Conservation (phyloP, 495 filamentous ascomycete genomes). For the Sabuloglossum arenarium region DNA sequence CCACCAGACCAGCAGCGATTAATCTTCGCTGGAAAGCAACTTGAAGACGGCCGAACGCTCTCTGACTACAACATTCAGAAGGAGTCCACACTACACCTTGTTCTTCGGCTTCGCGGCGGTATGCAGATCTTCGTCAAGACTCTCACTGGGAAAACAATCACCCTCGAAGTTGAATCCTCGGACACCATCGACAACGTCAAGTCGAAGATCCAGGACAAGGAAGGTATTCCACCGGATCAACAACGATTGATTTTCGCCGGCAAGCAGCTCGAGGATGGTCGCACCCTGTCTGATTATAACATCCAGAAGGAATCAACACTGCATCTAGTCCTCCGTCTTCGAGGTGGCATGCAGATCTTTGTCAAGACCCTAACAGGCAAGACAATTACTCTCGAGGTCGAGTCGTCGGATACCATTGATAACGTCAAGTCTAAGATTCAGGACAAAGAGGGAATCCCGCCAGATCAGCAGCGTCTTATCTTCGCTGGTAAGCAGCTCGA, state of each 20-base stretch:
- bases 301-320: conserved; percentile 56
- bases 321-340: conserved; percentile 47
- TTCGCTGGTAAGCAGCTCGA: conserved; percentile 95
- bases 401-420: conserved; percentile 34
- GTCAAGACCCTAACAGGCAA: conserved; percentile 55
- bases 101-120: conserved; percentile 92
- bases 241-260: conserved; percentile 56
- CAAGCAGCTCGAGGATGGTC: conserved; percentile 53
- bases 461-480: conserved; percentile 85
- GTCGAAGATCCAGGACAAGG: conserved; percentile 61
- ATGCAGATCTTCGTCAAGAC: conserved; percentile 98
- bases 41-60: conserved; percentile 90
- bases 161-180: conserved; percentile 86
- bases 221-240: conserved; percentile 59
- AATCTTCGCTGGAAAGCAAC: conserved; percentile 97
- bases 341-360: conserved; percentile 59
- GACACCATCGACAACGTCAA: conserved; percentile 96
- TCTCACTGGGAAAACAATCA: conserved; percentile 95
- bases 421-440: conserved; percentile 47
- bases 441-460: conserved; percentile 91
- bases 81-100: conserved; percentile 86
- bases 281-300: conserved; percentile 52
- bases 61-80: conserved; percentile 99
- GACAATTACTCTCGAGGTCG: conserved; percentile 51
- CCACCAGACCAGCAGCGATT: conserved; percentile 95